A percentile compares a stretch with the other conserved stretches of the same genome.
phyloP scores from a whole-genome alignment of 1,284 basidiomycete genomes.

The Vanrija sp. region DNA sequence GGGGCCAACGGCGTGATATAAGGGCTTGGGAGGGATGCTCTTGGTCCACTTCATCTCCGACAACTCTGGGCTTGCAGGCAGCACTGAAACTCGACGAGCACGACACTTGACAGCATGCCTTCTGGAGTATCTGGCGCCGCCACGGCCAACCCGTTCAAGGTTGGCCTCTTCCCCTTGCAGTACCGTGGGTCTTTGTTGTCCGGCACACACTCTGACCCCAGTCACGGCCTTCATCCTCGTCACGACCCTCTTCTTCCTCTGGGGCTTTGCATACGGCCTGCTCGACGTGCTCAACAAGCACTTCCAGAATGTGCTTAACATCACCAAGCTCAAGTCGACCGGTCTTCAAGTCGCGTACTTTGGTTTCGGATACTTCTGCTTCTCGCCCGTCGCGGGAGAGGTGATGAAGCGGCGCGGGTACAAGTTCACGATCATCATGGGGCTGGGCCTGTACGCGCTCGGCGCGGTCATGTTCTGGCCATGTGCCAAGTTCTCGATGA shows the following conservation, averaged over 20 bases:
- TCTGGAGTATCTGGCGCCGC: constrained; percentile 2
- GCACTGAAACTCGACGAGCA: not conserved
- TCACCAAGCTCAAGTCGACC: constrained; percentile 74
- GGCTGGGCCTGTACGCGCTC: constrained; percentile 65
- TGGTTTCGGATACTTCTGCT: constrained; percentile 58
- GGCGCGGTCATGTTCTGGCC: constrained; percentile 80
- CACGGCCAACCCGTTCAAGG: constrained; percentile 11
- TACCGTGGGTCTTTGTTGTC: constrained; percentile 2
- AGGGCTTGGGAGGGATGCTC: too few species aligned
- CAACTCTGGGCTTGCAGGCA: too few species aligned
- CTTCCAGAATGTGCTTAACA: constrained; percentile 62
- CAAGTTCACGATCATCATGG: constrained; percentile 57
- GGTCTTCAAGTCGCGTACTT: constrained; percentile 83
- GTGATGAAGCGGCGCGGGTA: constrained; percentile 50
- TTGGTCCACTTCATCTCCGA: too few species aligned
- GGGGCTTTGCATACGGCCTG: constrained; percentile 60
- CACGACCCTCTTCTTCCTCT: constrained; percentile 75
- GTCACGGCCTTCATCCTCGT: constrained; percentile 63
- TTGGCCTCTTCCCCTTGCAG: constrained; percentile 9
- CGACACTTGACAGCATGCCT: not conserved
- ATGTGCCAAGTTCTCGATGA: constrained; percentile 56
- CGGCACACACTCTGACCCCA: constrained; percentile 6
- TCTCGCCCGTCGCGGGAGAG: constrained; percentile 48
- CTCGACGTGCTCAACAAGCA: constrained; percentile 69
- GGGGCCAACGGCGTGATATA: too few species aligned